A percentile compares a stretch with the other conserved stretches of the same genome.
These are phyloP conservation scores for Chloropicon primus DNA, from an alignment of 139 green algal genomes.

Conservation along the genomic window DNA sequence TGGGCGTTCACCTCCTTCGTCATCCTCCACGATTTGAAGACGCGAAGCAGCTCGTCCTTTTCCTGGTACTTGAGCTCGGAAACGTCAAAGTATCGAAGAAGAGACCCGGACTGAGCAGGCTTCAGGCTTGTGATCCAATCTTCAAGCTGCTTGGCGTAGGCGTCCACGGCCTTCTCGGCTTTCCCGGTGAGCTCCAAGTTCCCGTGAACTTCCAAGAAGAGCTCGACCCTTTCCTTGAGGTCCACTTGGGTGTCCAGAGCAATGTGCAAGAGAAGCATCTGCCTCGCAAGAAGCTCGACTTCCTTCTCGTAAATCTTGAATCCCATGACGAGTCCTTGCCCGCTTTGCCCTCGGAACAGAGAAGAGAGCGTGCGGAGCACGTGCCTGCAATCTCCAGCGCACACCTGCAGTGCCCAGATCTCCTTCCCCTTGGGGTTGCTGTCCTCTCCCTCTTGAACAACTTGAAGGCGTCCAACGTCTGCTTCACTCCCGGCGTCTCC, in stretches of 20 bases:
- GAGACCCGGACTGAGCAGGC: not conserved
- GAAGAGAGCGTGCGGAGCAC: not conserved
- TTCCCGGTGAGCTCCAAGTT: conserved; percentile 37
- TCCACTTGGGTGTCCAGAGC: conserved; percentile 34
- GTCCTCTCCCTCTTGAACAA: not conserved
- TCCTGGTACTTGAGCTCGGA: conserved; percentile 9
- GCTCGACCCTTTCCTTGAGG: conserved; percentile 22
- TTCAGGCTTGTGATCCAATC: not conserved
- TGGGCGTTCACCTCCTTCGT: not conserved
- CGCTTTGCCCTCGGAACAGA: not conserved
- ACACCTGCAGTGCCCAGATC: not conserved
- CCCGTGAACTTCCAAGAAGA: conserved; percentile 52
- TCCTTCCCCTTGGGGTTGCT: not conserved
- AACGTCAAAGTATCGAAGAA: conserved; percentile 7
- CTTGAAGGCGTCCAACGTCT: no score
- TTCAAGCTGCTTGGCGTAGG: conserved; percentile 25
- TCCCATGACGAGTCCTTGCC: not conserved
- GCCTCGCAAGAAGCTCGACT: conserved; percentile 40
- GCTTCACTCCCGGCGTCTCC: no score
- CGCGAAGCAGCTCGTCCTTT: conserved; percentile 5
- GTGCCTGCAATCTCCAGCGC: not conserved
- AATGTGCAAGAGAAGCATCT: conserved; percentile 43
- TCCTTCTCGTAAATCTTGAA: conserved; percentile 41
- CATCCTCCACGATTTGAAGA: not conserved
- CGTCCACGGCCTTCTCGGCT: conserved; percentile 31